Base-by-base conservation (phyloP, 768 basidiomycete genomes). In the Boletus rufocinnamomeus region DNA sequence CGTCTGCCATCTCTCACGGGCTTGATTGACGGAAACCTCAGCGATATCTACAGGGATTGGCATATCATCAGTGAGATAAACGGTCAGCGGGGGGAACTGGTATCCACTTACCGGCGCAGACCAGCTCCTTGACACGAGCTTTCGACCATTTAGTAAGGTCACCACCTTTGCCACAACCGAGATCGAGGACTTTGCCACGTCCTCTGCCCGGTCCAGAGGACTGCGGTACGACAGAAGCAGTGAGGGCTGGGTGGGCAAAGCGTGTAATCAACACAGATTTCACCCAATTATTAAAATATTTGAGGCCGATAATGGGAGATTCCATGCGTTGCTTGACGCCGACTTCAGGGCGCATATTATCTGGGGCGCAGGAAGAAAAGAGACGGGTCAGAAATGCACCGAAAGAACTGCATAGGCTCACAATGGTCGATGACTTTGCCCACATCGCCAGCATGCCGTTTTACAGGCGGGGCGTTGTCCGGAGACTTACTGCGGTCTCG, bases 231-330 rank as follows among this genome's bases (percentile, higher is more conserved):
- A 68, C 61, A 57, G 78, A 79, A 44, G 73, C 72, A 35, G 78
- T 73, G 38, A 93, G 79, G 34, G 79, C 86, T 3, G 89, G 87
- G 69, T 88, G 86, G 1, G 89, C 91, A 67, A 92, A 97, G 52
- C 90, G 90, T 10, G 89, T 87, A 69, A 99, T 97, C 61, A 98
- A 81, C 19, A 98, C 95, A 11, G 93, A 94, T 74, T 99, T 99
- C 65, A 98, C 89, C 97, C 97, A 99, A 77, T 99, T 99, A 77
- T 99, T 99, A 77, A 98, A 99, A 70, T 83, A 89, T 74, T 97
- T 98, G 54, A 99, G 83, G 38, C 97, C 97, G 54, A 97, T 93
- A 66, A 98, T 99, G 44, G 95, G 93, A 7, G 95, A 98, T 19
- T 89, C 85, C 62, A 82, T 82, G 34, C 97, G 91, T 66, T 90